These are phyloP conservation scores for Sequoiadendron giganteum DNA, from an alignment of 75 land plant species.

Conservation along the genomic window DNA sequence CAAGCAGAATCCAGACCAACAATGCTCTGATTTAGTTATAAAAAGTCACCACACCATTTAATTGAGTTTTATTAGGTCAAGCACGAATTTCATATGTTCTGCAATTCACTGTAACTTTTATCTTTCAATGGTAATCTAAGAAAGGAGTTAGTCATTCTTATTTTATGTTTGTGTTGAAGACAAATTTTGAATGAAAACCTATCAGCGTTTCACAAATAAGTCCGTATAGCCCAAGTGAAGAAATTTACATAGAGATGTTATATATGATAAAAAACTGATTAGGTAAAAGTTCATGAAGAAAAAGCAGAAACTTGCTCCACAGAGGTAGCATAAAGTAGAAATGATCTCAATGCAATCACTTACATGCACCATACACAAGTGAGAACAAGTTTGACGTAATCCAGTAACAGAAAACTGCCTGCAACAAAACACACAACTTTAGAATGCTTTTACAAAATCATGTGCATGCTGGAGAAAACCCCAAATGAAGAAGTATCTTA, in stretches of 20 bases:
- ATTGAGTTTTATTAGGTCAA: not conserved
- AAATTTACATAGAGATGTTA: not conserved
- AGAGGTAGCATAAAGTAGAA: not conserved
- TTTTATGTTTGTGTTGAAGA: not conserved
- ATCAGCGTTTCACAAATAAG: not conserved
- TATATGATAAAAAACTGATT: not conserved
- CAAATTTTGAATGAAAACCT: not conserved
- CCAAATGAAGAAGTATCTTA: not conserved
- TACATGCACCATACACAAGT: slow-evolving; percentile 50
- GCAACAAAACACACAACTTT: slow-evolving; percentile 12
- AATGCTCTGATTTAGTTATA: not conserved
- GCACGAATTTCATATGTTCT: not conserved
- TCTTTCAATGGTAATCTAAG: not conserved
- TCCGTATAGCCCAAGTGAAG: not conserved
- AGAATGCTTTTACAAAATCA: not conserved
- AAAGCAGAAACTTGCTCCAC: not conserved
- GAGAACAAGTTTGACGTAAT: slow-evolving; percentile 76
- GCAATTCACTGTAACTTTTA: not conserved
- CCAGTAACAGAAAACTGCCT: slow-evolving; percentile 90
- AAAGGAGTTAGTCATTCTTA: not conserved
- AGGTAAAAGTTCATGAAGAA: not conserved
- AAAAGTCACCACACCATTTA: not conserved
- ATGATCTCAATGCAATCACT: slow-evolving; percentile 12
- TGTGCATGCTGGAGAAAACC: not conserved
- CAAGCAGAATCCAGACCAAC: too few species aligned